These are phyloP conservation scores for Rhodotorula sphaerocarpa DNA, from an alignment of 768 basidiomycete genomes.

Conservation along the genomic window DNA sequence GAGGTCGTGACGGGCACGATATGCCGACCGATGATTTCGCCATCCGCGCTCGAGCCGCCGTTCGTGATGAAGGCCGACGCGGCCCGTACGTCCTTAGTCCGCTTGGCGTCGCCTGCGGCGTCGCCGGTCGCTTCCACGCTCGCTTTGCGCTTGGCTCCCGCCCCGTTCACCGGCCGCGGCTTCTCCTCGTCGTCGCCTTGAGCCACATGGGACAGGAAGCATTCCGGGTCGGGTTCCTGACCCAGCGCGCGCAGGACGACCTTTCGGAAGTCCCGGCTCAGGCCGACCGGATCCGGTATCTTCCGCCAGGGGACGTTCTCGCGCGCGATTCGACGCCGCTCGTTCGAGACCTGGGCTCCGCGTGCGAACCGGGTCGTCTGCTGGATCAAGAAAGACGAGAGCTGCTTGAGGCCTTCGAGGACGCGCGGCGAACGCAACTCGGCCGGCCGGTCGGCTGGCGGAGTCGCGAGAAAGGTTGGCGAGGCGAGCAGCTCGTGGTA, in stretches of 20 bases:
- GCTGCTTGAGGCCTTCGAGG: slow-evolving; percentile 59
- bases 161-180: neutral
- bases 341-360: slow-evolving; percentile 20
- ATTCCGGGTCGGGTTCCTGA: slow-evolving; percentile 18
- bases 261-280: slow-evolving; percentile 28
- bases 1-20: slow-evolving; percentile 2
- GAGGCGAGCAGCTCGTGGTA: slow-evolving; percentile 73
- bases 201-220: slow-evolving; percentile 11
- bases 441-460: slow-evolving; percentile 42
- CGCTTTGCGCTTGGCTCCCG: slow-evolving; percentile 22
- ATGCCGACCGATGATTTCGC: slow-evolving; percentile 18
- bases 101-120: neutral
- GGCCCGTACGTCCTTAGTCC: slow-evolving; percentile 14
- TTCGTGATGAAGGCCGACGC: neutral
- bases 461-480: no score
- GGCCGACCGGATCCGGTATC: slow-evolving; percentile 25
- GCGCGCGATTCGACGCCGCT: slow-evolving; percentile 28
- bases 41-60: neutral
- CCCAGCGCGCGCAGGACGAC: slow-evolving; percentile 24
- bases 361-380: slow-evolving; percentile 61
- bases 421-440: slow-evolving; percentile 48
- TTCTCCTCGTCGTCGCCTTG: neutral
- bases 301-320: slow-evolving; percentile 38
- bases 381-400: slow-evolving; percentile 69
- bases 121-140: neutral